These are phyloP conservation scores for sweet orange (Citrus sinensis) DNA, from an alignment of 345 rosid genomes.

Conservation along the genomic window DVS_A1.0 CM039161.1:6343001-6343500, in stretches of 20 bases:
- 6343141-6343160: background rate
- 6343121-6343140: background rate
- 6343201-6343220: background rate
- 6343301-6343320: conserved; percentile 56
- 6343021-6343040: background rate
- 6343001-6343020: background rate
- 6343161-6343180: background rate
- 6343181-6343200: background rate
- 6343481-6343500: conserved; percentile 61
- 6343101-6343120: background rate
- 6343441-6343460: conserved; percentile 41
- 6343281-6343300: conserved; percentile 54
- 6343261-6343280: conserved; percentile 48
- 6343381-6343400: background rate
- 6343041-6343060: too few relatives aligned
- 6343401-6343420: background rate
- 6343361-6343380: background rate
- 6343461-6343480: conserved; percentile 49
- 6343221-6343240: background rate
- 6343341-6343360: background rate
- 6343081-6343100: background rate
- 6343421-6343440: conserved; percentile 36
- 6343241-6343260: conserved; percentile 59
- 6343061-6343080: background rate
- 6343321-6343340: conserved; percentile 62